Evolutionary conservation across 2,329 filamentous ascomycete genomes (phyloP), one percentile per base, ranked within the genome.

Genomic region (Hypomyces rosellus): DNA sequence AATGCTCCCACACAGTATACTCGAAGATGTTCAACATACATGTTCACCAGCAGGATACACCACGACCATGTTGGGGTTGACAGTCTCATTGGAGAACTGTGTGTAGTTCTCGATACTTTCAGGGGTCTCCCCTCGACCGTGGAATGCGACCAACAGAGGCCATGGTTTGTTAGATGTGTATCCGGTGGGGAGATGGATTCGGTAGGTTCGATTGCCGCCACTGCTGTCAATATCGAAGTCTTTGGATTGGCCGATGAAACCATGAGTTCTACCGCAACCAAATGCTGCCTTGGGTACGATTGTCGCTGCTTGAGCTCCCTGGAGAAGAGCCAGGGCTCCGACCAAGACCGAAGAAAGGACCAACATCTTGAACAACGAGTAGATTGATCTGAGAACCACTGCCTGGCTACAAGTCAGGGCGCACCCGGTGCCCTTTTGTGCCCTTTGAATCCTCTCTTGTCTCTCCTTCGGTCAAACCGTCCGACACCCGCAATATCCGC

Each of bases 11-110:
- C 1, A 30, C 9, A 25, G 4, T 9, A 11, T 2, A 30, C 3
- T 6, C 9, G 2, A 11, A 13, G 6, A 22, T 8, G 5, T 5
- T 25, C 15, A 13, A 48, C 54, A 8, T 43, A 70, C 69, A 20
- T 68, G 61, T 4, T 73, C 52, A 1, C 73, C 74, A 34, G 73
- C 69, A 0, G 74, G 74, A 56, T 76, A 78, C 1, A 76, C 67
- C 34, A 71, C 66, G 59, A 70, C 60, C 56, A 59, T 60, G 18
- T 63, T 5, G 49, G 59, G 47, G 60, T 71, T 73, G 52, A 71
- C 71, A 14, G 57, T 50, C 36, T 67, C 49, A n/a, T 60, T 62
- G 5, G 67, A 69, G 49, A 78, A 65, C 48, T 65, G 52, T 65
- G 66, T 36, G 56, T 53, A 53, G 61, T 55, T 39, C 70, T 71